Evolutionary conservation across 192 early-diverging fungal genomes (phyloP).

Genomic region (Cetraspora pellucida): DNA sequence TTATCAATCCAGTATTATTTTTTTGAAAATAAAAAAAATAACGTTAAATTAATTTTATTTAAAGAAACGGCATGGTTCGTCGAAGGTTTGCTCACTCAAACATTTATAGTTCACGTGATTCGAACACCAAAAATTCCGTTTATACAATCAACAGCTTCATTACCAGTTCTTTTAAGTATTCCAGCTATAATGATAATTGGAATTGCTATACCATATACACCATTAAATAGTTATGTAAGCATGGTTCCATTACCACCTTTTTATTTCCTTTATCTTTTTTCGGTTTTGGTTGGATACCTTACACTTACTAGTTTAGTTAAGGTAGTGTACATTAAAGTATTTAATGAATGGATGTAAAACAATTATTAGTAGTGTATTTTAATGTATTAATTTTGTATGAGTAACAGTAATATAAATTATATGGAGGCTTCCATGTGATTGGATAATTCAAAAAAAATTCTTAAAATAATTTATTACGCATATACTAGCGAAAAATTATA

Average conservation of each 20-base stretch:
- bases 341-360: slow-evolving; percentile 48
- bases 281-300: slow-evolving; percentile 38
- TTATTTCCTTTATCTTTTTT: slow-evolving; percentile 41
- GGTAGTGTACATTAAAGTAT: slow-evolving; percentile 43
- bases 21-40: no score
- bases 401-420: no score
- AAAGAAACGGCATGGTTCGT: slow-evolving; percentile 49
- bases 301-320: slow-evolving; percentile 44
- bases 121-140: slow-evolving; percentile 54
- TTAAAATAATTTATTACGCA: no score
- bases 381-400: no score
- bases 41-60: no score
- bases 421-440: no score
- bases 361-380: no score
- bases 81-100: slow-evolving; percentile 49
- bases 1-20: neutral
- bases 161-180: slow-evolving; percentile 36
- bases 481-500: no score
- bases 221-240: slow-evolving; percentile 36
- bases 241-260: slow-evolving; percentile 39
- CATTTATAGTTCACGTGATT: slow-evolving; percentile 52
- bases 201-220: slow-evolving; percentile 36
- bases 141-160: slow-evolving; percentile 43
- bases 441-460: no score
- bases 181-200: slow-evolving; percentile 34